phyloP scores from a whole-genome alignment of 2,329 filamentous ascomycete species.

The Huntiella savannae region DNA sequence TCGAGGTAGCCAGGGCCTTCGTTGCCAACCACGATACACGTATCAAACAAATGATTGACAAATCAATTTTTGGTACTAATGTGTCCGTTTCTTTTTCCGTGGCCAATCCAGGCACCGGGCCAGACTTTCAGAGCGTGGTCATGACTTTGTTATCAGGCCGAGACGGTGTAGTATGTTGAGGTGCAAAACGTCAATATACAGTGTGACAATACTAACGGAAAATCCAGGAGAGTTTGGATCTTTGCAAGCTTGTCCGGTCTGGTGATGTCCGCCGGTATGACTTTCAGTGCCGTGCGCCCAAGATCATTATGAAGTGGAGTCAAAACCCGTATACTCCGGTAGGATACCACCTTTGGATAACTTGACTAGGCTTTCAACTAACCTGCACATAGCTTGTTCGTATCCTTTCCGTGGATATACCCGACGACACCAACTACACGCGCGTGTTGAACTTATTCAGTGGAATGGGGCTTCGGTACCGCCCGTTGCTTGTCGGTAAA shows the following conservation, averaged over 20 bases:
- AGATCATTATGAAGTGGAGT: slow-evolving; percentile 9
- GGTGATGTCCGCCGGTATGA: slow-evolving; percentile 7
- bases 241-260: slow-evolving; percentile 3
- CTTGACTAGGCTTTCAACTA: not conserved
- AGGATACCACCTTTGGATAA: not conserved
- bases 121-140: slow-evolving; percentile 3
- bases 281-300: slow-evolving; percentile 7
- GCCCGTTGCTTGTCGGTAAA: slow-evolving; percentile 6
- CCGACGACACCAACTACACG: slow-evolving; percentile 3
- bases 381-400: slow-evolving; percentile 3
- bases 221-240: slow-evolving; percentile 5
- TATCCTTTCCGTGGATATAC: slow-evolving; percentile 8
- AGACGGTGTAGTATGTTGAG: slow-evolving; percentile 6
- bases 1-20: slow-evolving; percentile 8
- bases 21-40: slow-evolving; percentile 10
- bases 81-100: slow-evolving; percentile 4
- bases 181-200: not conserved
- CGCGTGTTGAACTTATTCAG: slow-evolving; percentile 7
- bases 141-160: slow-evolving; percentile 5
- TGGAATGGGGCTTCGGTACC: slow-evolving; percentile 7
- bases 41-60: slow-evolving; percentile 9
- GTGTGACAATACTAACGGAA: not conserved
- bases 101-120: not conserved
- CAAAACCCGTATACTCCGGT: slow-evolving; percentile 3
- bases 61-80: slow-evolving; percentile 5